A percentile compares a stretch with the other conserved stretches of the same genome.
These are phyloP conservation scores for Tricholoma saponaceum DNA, from an alignment of 768 basidiomycete species.

Conservation along the genomic window DNA sequence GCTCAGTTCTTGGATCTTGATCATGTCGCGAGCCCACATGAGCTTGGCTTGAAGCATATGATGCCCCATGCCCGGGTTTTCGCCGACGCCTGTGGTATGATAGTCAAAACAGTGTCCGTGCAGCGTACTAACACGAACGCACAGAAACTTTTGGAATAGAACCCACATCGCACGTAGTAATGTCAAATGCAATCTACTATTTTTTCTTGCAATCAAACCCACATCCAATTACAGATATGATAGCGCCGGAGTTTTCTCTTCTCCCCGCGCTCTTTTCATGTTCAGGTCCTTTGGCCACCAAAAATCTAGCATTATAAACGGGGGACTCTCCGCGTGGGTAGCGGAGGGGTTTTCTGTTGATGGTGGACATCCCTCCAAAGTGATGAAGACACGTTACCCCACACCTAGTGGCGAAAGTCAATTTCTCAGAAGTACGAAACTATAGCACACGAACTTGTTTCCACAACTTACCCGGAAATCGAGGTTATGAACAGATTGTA, in stretches of 20 bases:
- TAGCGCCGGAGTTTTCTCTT: constrained; percentile 83
- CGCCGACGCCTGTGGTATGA: constrained; percentile 75
- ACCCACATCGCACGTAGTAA: constrained; percentile 72
- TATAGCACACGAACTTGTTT: background rate
- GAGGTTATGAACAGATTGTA: constrained; percentile 82
- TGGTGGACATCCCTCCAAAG: constrained; percentile 23
- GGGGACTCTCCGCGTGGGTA: constrained; percentile 86
- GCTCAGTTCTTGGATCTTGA: constrained; percentile 81
- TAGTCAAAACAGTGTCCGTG: background rate
- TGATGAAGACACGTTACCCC: constrained; percentile 40
- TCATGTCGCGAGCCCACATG: constrained; percentile 66
- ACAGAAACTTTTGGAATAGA: constrained; percentile 68
- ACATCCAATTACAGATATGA: constrained; percentile 63
- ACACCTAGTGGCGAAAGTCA: constrained; percentile 47
- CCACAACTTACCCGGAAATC: constrained; percentile 4
- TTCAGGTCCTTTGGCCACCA: constrained; percentile 90
- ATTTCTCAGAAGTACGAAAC: constrained; percentile 48
- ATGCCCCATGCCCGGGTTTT: constrained; percentile 74
- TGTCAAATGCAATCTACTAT: constrained; percentile 41
- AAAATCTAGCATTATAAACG: constrained; percentile 84
- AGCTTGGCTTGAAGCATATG: constrained; percentile 90
- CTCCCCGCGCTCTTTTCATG: constrained; percentile 91
- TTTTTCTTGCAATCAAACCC: background rate
- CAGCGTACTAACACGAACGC: background rate
- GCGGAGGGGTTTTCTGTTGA: constrained; percentile 60